These are phyloP conservation scores for Mycena floridula DNA, from an alignment of 768 basidiomycete genomes.

Conservation along the genomic window DNA sequence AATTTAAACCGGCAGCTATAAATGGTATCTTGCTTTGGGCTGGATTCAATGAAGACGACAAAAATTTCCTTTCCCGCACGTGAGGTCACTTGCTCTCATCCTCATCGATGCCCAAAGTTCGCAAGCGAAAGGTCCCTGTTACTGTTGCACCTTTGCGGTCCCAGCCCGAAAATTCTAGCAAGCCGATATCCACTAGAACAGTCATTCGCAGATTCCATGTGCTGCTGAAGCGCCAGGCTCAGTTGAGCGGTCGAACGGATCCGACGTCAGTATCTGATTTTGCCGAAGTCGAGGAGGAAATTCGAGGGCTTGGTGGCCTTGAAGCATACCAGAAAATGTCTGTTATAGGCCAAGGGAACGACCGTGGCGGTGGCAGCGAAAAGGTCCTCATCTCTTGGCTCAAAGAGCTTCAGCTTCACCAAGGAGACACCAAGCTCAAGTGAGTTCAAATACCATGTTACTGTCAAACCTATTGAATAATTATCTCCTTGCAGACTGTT, in stretches of 20 bases:
- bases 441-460: slow-evolving; percentile 14
- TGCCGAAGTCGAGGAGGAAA: slow-evolving; percentile 49
- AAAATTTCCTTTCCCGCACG: too few species aligned
- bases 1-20: too few species aligned
- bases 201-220: slow-evolving; percentile 79
- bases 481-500: slow-evolving; percentile 47
- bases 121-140: neutral
- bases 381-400: slow-evolving; percentile 76
- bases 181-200: slow-evolving; percentile 51
- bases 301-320: slow-evolving; percentile 70
- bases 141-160: neutral
- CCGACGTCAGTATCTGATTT: slow-evolving; percentile 28
- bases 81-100: too few species aligned
- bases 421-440: slow-evolving; percentile 28
- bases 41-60: too few species aligned
- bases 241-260: slow-evolving; percentile 32
- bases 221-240: slow-evolving; percentile 62
- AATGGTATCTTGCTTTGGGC: too few species aligned
- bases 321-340: slow-evolving; percentile 82
- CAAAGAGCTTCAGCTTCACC: slow-evolving; percentile 38
- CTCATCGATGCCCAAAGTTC: too few species aligned
- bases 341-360: slow-evolving; percentile 67
- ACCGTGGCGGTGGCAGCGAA: slow-evolving; percentile 87
- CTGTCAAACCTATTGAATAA: neutral
- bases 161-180: neutral